These are phyloP conservation scores for Liriodendron chinense DNA, from an alignment of 164 flowering plant genomes.

Conservation along the genomic window DNA sequence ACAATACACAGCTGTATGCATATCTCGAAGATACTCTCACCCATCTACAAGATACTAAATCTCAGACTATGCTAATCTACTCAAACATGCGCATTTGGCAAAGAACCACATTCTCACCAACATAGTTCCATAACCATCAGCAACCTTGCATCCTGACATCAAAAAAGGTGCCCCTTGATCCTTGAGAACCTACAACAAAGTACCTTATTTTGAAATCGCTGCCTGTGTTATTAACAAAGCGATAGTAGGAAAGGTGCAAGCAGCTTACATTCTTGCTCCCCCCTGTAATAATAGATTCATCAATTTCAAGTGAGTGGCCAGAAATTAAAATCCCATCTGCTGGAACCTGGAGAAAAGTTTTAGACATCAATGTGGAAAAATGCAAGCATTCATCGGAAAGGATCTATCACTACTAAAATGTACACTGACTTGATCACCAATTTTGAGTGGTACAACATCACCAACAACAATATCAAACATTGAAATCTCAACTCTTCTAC, in stretches of 20 bases:
- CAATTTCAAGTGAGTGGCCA: conserved; percentile 32
- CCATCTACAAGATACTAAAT: no score
- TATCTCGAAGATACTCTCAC: no score
- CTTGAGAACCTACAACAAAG: background rate
- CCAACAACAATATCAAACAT: conserved; percentile 94
- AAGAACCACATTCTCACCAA: conserved; percentile 6
- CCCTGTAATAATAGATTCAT: conserved; percentile 42
- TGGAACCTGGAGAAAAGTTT: conserved; percentile 27
- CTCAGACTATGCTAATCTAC: no score
- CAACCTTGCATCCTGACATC: conserved; percentile 40
- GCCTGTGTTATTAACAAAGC: background rate
- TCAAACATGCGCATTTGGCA: conserved; percentile 10
- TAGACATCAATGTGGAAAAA: background rate
- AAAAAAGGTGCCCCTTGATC: conserved; percentile 29
- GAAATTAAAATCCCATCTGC: conserved; percentile 38
- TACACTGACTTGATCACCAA: conserved; percentile 75
- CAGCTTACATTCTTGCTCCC: conserved; percentile 25
- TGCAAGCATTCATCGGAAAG: background rate
- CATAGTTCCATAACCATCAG: conserved; percentile 42
- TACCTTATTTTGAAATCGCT: background rate
- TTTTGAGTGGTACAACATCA: conserved; percentile 87
- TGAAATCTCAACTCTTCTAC: conserved; percentile 67
- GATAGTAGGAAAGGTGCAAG: background rate
- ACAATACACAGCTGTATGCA: no score
- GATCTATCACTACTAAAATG: background rate